Base-by-base conservation (phyloP, 768 basidiomycete genomes). In the Lanmaoa rubissima region DNA sequence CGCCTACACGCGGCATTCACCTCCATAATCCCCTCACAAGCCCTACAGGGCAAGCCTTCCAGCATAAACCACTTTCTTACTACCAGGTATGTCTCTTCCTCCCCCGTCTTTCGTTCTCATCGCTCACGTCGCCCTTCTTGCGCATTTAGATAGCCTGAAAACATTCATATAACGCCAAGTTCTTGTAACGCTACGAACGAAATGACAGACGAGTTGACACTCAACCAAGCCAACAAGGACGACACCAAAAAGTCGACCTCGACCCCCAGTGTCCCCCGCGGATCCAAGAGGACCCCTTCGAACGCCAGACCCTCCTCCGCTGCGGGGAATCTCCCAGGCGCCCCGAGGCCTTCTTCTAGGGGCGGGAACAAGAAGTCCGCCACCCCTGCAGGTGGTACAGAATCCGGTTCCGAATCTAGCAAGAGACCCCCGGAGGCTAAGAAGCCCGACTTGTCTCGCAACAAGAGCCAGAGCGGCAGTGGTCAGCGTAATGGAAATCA, bases 11-110 rank as follows among this genome's bases (percentile, higher is more conserved):
- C 80, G 79, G 79, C 79, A 81, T 74, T 68, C 80, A 80, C 80
- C 75, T 65, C 75, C 77, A 78, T 78, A 78, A 71, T 76, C 69
- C 68, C 75, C 85, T 79, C 89, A 91, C 88, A 85, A 78, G 90
- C 90, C 90, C 90, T 78, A 80, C 90, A 88, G 88, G 90, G 90
- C 88, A 90, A 88, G 82, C 83, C 85, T 74, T 79, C 75, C 79
- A 80, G 75, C 70, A 63, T 64, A 68, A 65, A 38, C 58, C 64
- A 73, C 71, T 65, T 73, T 71, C 76, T 75, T 79, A 76, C 75
- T 64, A 74, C 65, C 73, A 78, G 78, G 83, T 84, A 42, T 43
- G 70, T 71, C 46, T 43, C 51, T 55, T 55, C 34, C 17, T 19
- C 53, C 43, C 17, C 34, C 39, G 50, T 43, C 16, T 54, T 34